Conservation (phyloP, 352 stramenopile genomes). For the Phytophthora multivora region DNA sequence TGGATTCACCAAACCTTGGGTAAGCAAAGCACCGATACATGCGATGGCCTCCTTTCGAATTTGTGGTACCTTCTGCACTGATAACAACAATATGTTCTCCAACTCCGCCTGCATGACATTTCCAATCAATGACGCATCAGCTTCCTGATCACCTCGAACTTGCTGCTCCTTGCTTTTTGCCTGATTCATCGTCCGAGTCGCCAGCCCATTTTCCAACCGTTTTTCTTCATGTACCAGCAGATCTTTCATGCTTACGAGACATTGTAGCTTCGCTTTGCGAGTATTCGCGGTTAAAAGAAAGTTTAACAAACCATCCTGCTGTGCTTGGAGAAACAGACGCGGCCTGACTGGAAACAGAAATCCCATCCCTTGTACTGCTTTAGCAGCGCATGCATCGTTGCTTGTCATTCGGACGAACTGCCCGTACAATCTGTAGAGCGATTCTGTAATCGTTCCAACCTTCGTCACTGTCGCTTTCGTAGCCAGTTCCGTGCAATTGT, state of each 20-base stretch:
- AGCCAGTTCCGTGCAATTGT: constrained; percentile 38
- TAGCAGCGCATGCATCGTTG: constrained; percentile 58
- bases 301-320: constrained; percentile 71
- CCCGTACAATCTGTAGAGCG: constrained; percentile 65
- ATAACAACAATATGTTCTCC: constrained; percentile 58
- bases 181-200: constrained; percentile 44
- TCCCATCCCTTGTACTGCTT: constrained; percentile 83
- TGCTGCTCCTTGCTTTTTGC: constrained; percentile 75
- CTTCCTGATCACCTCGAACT: constrained; percentile 87
- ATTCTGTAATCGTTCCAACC: constrained; percentile 59
- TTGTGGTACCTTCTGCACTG: constrained; percentile 53
- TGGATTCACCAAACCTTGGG: constrained; percentile 79
- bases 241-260: constrained; percentile 75
- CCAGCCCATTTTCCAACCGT: constrained; percentile 60
- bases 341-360: constrained; percentile 77
- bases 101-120: constrained; percentile 89
- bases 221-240: constrained; percentile 73
- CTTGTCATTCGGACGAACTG: constrained; percentile 50
- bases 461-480: constrained; percentile 38
- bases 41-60: constrained; percentile 74
- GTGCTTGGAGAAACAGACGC: constrained; percentile 67
- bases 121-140: constrained; percentile 83
- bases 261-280: constrained; percentile 68
- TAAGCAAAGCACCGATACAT: constrained; percentile 72
- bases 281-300: constrained; percentile 44